Conservation (phyloP, 2,329 filamentous ascomycete genomes). For the Westerdykella ornata region DNA sequence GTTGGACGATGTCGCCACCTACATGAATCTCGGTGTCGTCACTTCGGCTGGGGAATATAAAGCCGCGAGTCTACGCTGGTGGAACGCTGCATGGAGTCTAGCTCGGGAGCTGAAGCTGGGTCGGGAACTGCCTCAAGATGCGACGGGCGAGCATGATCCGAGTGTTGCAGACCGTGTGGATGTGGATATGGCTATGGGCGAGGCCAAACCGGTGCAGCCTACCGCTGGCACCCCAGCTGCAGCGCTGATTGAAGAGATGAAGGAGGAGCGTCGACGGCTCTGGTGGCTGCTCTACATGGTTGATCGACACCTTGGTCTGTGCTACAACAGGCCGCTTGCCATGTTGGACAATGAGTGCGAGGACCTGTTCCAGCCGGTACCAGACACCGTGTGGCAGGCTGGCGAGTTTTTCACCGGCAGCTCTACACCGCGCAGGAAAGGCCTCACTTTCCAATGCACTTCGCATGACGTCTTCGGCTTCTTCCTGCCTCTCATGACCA, state of each 20-base stretch:
- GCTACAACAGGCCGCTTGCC: slow-evolving; percentile 83
- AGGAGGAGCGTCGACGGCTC: slow-evolving; percentile 78
- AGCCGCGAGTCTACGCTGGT: slow-evolving; percentile 83
- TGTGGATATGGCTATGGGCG: slow-evolving; percentile 30
- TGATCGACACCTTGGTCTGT: slow-evolving; percentile 80
- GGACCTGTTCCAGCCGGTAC: slow-evolving; percentile 72
- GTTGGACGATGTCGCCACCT: slow-evolving; percentile 82
- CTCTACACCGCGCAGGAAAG: slow-evolving; percentile 43
- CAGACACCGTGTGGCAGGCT: slow-evolving; percentile 77
- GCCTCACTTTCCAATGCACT: slow-evolving; percentile 73
- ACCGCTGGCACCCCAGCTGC: slow-evolving; percentile 27
- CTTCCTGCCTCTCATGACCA: slow-evolving; percentile 87
- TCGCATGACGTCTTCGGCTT: slow-evolving; percentile 88
- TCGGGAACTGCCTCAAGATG: slow-evolving; percentile 66
- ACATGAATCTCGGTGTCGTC: slow-evolving; percentile 83
- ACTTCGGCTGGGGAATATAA: slow-evolving; percentile 90
- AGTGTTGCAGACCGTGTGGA: slow-evolving; percentile 33
- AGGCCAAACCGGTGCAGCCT: slow-evolving; percentile 20
- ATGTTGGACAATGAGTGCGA: slow-evolving; percentile 78
- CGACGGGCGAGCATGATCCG: slow-evolving; percentile 29
- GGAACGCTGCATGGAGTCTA: slow-evolving; percentile 87
- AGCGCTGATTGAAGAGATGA: slow-evolving; percentile 42
- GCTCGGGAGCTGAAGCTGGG: slow-evolving; percentile 82
- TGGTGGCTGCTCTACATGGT: slow-evolving; percentile 94
- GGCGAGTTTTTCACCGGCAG: slow-evolving; percentile 61